A percentile compares a stretch with the other conserved stretches of the same genome.
phyloP scores from a whole-genome alignment of 768 basidiomycete genomes.

The Heimioporus sp. region DNA sequence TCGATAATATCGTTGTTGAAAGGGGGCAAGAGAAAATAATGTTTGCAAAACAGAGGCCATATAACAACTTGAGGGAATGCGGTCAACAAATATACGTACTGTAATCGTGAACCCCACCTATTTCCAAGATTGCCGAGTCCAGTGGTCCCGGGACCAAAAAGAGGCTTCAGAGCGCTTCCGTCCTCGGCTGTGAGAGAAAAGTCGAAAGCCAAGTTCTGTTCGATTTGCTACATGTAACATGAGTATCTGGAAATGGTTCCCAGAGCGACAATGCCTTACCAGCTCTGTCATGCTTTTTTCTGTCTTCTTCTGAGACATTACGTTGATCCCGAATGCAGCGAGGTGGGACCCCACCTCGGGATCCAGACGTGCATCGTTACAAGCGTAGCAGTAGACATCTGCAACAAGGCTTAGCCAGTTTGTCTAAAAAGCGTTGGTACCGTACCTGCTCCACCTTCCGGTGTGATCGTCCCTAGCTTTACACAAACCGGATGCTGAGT shows the following conservation, averaged over 20 bases:
- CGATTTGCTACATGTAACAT: constrained; percentile 70
- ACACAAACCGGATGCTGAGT: constrained; percentile 81
- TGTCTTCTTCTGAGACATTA: constrained; percentile 79
- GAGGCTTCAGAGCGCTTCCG: constrained; percentile 82
- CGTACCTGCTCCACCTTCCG: constrained; percentile 87
- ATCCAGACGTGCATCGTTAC: constrained; percentile 81
- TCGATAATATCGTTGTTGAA: constrained; percentile 67
- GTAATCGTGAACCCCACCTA: constrained; percentile 43
- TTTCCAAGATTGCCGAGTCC: constrained; percentile 93
- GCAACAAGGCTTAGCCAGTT: background rate
- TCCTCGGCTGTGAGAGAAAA: constrained; percentile 87
- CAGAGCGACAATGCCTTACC: constrained; percentile 39
- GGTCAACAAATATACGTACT: background rate
- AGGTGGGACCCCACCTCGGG: constrained; percentile 75
- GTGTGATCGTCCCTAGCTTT: constrained; percentile 95
- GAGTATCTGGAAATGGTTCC: background rate
- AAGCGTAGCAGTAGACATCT: constrained; percentile 94
- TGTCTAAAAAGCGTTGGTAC: background rate
- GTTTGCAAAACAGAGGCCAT: constrained; percentile 93
- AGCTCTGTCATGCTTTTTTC: constrained; percentile 97
- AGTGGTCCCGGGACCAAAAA: constrained; percentile 87
- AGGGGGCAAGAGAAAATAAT: constrained; percentile 76
- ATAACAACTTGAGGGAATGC: constrained; percentile 67
- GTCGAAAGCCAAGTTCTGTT: constrained; percentile 93
- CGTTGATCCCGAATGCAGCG: constrained; percentile 81